Conservation (phyloP, 2,329 filamentous ascomycete species). For the Canariomyces notabilis region DNA sequence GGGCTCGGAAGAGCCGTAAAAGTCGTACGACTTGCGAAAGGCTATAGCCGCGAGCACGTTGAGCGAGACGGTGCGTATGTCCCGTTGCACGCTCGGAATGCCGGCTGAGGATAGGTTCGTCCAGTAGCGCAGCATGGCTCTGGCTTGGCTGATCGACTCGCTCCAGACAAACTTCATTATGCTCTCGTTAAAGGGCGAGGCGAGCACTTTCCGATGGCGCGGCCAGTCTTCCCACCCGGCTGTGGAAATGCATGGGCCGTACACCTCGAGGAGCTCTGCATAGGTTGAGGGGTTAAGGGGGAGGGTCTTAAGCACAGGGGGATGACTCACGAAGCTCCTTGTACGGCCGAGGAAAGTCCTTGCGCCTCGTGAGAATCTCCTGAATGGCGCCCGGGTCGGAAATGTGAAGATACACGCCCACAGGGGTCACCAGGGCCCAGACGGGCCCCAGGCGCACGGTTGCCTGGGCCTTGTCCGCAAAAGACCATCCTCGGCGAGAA, state of each 20-base stretch:
- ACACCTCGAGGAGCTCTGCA: slow-evolving; percentile 26
- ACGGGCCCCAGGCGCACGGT: slow-evolving; percentile 21
- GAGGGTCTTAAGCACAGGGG: too few relatives aligned
- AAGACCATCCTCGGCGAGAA: slow-evolving; percentile 25
- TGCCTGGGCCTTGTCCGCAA: slow-evolving; percentile 12
- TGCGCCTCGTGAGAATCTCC: slow-evolving; percentile 21
- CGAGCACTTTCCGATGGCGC: slow-evolving; percentile 27
- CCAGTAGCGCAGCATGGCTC: slow-evolving; percentile 25
- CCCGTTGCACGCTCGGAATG: slow-evolving; percentile 19
- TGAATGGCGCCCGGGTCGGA: slow-evolving; percentile 24
- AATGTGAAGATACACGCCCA: slow-evolving; percentile 21
- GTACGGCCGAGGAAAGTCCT: slow-evolving; percentile 24
- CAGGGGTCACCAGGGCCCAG: slow-evolving; percentile 25
- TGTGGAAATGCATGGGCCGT: slow-evolving; percentile 29
- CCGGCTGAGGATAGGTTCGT: neutral
- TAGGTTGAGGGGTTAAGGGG: too few relatives aligned
- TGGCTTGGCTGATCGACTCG: slow-evolving; percentile 24
- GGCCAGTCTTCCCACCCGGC: slow-evolving; percentile 28
- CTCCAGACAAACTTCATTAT: slow-evolving; percentile 29
- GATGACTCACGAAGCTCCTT: slow-evolving; percentile 21
- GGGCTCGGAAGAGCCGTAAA: slow-evolving; percentile 18
- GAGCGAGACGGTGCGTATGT: slow-evolving; percentile 27
- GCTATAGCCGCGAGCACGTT: slow-evolving; percentile 27
- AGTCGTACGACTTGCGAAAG: slow-evolving; percentile 25
- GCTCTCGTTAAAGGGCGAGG: slow-evolving; percentile 28